Base-by-base conservation (phyloP, 2,329 filamentous ascomycete genomes). In the Colletotrichum zoysiae region DNA sequence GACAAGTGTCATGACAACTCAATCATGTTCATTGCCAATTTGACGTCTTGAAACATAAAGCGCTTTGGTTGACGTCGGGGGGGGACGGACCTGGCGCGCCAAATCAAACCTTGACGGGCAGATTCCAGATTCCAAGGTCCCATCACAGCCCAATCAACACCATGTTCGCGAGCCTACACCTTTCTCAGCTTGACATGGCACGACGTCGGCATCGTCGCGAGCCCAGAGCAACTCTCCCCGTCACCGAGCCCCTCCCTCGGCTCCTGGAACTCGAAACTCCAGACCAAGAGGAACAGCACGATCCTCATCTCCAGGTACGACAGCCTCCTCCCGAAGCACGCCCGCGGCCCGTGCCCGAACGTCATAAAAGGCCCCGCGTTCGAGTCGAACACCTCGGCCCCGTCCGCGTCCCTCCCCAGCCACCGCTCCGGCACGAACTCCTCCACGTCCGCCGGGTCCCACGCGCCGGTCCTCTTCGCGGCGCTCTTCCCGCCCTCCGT, bases 271-370 rank as follows among this genome's bases (percentile, higher is more conserved):
- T 78, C 74, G 46, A 78, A 78, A 20, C 65, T 75, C 77, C 77
- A 79, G 9, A 78, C 33, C 38, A 79, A 48, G 40, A 79, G 48
- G 7, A 67, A 66, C 11, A 77, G 20, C n/a, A 76, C 59, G 7
- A 78, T 72, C 42, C 74, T 75, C 73, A 81, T 42, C 74, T 81
- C 77, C 3, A 80, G 23, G 46, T 78, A 77, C 9, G 78, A 77
- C 65, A 81, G 40, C 61, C 73, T 73, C 35, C 75, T 73, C 5
- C 78, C 79, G 35, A 75, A 81, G 46, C 79, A 81, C 2, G 73
- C 74, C 35, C 79, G 60, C 1, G 70, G 63, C 0, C 78, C 78
- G 5, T 73, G 26, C 1, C 78, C 74, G 30, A 79, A 80, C 5
- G 70, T 48, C 40, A 79, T 57, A 14, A 72, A 46, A 2, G 78